Evolutionary conservation across 208 protist species (phyloP), one percentile per base, ranked within the genome.

Genomic region (Trypanosoma lewisi): DNA sequence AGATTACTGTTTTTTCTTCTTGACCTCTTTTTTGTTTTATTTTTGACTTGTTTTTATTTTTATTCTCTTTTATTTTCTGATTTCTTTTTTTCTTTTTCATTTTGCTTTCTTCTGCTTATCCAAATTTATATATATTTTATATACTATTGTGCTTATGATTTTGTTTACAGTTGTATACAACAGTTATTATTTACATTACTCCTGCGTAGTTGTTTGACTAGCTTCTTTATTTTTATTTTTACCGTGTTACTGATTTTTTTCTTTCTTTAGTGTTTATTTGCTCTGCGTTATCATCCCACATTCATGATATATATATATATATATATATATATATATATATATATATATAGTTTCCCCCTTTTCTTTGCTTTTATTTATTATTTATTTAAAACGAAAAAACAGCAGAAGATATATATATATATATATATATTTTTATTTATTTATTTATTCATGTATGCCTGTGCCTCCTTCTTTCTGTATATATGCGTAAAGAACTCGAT

Each of bases 351-450:
- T 39, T 39, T 39, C 7, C 34, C 11, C 12, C n/a, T 37, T 21
- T 48, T 53, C 6, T 60, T 67, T 51, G 25, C 34, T 67, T 39
- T 53, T 65, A 54, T 39, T 65, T 51, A 28, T 19, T 17, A 27
- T 63, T 55, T 19, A 12, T 12, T 33, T n/a, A 36, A 44, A 50
- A 49, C 55, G 53, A 44, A 65, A 50, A 33, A 71, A 71, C 23
- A 65, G 31, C 47, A 55, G 21, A 21, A 27, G 50, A 57, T 5
- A 48, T 5, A 48, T 7, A 48, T 48, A 16, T 48, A 48, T 48
- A 7, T 21, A 27, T 21, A 21, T 39, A 27, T 45, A 17, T 41
- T 23, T 52, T 36, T 57, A 0, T 45, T 39, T 39, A 39, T 39
- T 39, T 39, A 39, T 39, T 39, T 39, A 39, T 39, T 39, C 11